Base-by-base conservation (phyloP, 306 rosid species). In the Glycine tomentella region DNA sequence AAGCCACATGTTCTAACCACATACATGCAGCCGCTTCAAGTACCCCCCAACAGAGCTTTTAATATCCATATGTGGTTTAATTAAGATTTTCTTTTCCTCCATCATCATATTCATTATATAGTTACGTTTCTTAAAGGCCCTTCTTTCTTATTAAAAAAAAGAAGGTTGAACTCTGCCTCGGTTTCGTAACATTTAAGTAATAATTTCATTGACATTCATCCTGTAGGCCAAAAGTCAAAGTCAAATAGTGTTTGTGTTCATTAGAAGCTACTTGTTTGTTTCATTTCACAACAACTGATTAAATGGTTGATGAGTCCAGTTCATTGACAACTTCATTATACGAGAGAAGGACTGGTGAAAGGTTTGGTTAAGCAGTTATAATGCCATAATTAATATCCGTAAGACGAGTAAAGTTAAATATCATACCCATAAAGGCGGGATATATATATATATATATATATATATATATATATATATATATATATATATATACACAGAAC, bases 301-400 rank as follows among this genome's bases (percentile, higher is more conserved):
- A 1, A 25, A 25, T 25, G 31, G 31, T 25, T 25, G 31, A 25
- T 25, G 0, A 2, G 31, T 25, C 31, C 31, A 25, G 31, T 25
- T 25, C 31, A 25, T 83, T 83, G 86, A 83, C 80, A 78, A 38
- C 44, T 83, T 78, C 80, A 55, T 59, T 33, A 40, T 66, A 40
- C 33, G 44, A 13, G 45, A 59, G 49, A n/a, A n/a, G n/a, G n/a
- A 17, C 16, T 31, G 50, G 31, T 25, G 31, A 25, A 25, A 25
- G 31, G 31, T 25, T 25, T 0, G 31, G 31, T 25, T 1, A 25
- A 25, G n/a, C 1, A 2, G 33, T 0, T 10, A 61, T 3, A 15
- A 61, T 61, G 59, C 16, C 33, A 6, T n/a, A 25, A 25, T 25
- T 25, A 2, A 25, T 25, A 1, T 17, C 0, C 5, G 50, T 8